These are phyloP conservation scores for Sporothrix globosa DNA, from an alignment of 2,329 filamentous ascomycete genomes.

Conservation along the genomic window DNA sequence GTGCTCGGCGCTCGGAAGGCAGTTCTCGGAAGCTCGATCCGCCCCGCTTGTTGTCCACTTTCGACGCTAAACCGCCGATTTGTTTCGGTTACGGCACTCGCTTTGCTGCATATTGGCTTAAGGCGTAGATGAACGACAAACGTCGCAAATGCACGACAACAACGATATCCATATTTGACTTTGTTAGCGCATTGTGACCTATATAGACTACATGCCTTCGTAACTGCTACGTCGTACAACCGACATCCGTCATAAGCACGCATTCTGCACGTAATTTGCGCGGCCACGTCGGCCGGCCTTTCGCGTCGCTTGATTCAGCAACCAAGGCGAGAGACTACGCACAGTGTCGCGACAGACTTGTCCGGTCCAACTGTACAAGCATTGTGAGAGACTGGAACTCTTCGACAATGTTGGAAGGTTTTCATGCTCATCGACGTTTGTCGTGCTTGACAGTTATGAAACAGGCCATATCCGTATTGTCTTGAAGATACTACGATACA, in stretches of 20 bases:
- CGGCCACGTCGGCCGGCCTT: neutral
- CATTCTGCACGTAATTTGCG: conserved; percentile 4
- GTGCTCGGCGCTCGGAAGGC: no score
- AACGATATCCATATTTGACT: no score
- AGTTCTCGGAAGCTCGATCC: neutral
- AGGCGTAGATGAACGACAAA: neutral
- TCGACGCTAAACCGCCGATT: neutral
- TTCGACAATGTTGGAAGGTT: no score
- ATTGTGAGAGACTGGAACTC: no score
- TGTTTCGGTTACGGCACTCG: neutral
- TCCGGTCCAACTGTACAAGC: no score
- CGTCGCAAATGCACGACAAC: neutral
- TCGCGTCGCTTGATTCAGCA: no score
- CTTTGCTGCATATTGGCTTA: neutral
- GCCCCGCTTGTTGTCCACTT: neutral
- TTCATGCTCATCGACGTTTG: no score
- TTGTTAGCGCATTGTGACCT: no score
- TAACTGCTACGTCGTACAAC: neutral
- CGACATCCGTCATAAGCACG: neutral
- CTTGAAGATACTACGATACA: no score
- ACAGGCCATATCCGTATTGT: no score
- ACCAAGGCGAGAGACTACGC: neutral
- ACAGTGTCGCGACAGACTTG: no score
- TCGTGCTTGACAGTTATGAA: no score
- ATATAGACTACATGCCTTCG: neutral